Base-by-base conservation (phyloP, 2,329 filamentous ascomycete genomes). In the Colletotrichum eremochloae region DNA sequence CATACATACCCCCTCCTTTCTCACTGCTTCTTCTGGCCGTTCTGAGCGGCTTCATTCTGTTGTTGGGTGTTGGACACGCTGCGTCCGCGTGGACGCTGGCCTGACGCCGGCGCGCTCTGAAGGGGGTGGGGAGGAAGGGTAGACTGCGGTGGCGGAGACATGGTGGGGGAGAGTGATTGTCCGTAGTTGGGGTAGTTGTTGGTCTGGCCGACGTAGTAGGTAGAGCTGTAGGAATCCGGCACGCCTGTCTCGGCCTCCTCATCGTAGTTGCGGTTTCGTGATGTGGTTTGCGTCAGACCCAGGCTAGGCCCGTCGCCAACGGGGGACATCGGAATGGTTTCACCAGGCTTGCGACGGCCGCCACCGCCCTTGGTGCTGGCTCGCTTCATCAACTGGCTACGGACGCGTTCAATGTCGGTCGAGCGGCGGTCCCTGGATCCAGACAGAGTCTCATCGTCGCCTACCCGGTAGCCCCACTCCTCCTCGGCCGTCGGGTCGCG, bases 271-370 rank as follows among this genome's bases (percentile, higher is more conserved):
- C 76, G 77, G 6, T 75, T 77, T n/a, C 78, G 79, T 2, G 80
- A 79, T 72, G 79, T 81, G 20, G 79, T 78, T 36, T 72, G 79
- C 62, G 72, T 78, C 67, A 76, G 74, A 65, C 75, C 79, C 38
- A 75, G 74, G 63, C 67, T 78, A 24, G 75, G 40, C 77, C 78
- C 6, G 70, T 78, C 70, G 76, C 78, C 63, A 9, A 78, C 42
- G 2, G 79, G 78, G 42, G 80, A 77, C 4, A 80, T 75, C 11
- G 84, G 82, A 11, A 86, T 75, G 1, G 80, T 81, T 58, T 88
- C 85, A 67, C 86, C 86, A 11, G 85, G 84, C 77, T 82, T 85
- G 75, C 86, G 84, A 44, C 86, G 85, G 50, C 86, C 86, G 36
- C 84, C 82, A 36, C 86, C 86, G 38, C 83, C 82, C 70, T 84